These are phyloP conservation scores for Pyronema domesticum DNA, from an alignment of 495 filamentous ascomycete genomes.

Conservation along the genomic window DNA sequence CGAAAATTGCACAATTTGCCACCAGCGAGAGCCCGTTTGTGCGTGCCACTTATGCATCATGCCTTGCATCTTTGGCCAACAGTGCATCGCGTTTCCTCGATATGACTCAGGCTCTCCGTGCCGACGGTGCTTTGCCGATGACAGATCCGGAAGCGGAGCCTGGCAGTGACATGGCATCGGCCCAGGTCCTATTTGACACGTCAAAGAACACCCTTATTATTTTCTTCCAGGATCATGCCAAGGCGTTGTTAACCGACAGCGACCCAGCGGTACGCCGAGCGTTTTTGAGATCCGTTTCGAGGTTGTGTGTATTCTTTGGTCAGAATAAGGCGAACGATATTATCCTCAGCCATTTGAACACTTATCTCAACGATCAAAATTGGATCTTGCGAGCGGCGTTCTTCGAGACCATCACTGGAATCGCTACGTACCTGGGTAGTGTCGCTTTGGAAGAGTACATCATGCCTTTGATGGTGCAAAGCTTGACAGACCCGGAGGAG, in stretches of 20 bases:
- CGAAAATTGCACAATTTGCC: conserved; percentile 56
- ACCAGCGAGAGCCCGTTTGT: conserved; percentile 46
- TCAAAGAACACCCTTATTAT: conserved; percentile 57
- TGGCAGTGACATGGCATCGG: conserved; percentile 36
- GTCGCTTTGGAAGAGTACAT: conserved; percentile 88
- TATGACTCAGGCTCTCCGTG: conserved; percentile 71
- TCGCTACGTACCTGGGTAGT: conserved; percentile 75
- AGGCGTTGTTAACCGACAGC: conserved; percentile 68
- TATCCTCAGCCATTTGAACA: conserved; percentile 86
- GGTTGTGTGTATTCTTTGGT: conserved; percentile 89
- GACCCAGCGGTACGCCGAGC: conserved; percentile 80
- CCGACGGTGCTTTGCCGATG: conserved; percentile 63
- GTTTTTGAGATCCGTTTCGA: conserved; percentile 83
- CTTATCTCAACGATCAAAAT: conserved; percentile 88
- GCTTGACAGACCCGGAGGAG: conserved; percentile 89
- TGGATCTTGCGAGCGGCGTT: conserved; percentile 96
- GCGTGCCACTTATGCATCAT: conserved; percentile 79
- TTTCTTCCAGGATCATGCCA: conserved; percentile 73
- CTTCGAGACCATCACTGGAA: conserved; percentile 86
- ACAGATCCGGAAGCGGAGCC: conserved; percentile 69
- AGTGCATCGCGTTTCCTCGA: conserved; percentile 72
- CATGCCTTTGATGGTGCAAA: conserved; percentile 87
- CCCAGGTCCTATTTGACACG: conserved; percentile 65
- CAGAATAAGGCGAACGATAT: conserved; percentile 79
- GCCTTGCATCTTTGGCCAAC: conserved; percentile 79